Evolutionary conservation across 2,329 filamentous ascomycete genomes (phyloP).

Genomic region (Ceratocystis destructans): DNA sequence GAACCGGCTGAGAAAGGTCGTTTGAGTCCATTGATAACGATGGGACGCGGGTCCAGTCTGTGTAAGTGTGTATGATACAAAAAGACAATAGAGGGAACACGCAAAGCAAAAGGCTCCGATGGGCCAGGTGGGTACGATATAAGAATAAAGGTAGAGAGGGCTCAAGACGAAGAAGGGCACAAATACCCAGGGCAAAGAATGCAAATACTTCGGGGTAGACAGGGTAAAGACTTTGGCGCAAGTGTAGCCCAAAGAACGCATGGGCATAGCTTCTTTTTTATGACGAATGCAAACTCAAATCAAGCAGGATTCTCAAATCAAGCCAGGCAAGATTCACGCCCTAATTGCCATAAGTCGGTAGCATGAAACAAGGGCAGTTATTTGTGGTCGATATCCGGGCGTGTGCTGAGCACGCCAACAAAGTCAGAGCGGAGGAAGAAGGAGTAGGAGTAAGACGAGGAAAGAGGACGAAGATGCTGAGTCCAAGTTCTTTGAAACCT

Average conservation of each 20-base stretch:
- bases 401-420: not conserved
- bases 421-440: not conserved
- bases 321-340: not conserved
- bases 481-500: not conserved
- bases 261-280: not conserved
- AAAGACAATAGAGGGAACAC: too few relatives aligned
- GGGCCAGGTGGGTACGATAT: not conserved
- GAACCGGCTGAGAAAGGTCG: not conserved
- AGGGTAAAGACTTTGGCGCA: too few relatives aligned
- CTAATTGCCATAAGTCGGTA: not conserved
- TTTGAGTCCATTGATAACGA: constrained; percentile 6
- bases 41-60: too few relatives aligned
- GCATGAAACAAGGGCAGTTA: constrained; percentile 1
- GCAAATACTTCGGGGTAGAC: not conserved
- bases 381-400: not conserved
- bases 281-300: constrained; percentile 1
- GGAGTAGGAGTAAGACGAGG: not conserved
- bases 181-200: not conserved
- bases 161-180: not conserved
- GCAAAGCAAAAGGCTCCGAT: too few relatives aligned
- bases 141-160: not conserved
- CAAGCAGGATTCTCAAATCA: not conserved
- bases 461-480: not conserved
- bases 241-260: not conserved
- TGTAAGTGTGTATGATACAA: too few relatives aligned